These are phyloP conservation scores for Botryobasidium botryosum DNA, from an alignment of 768 basidiomycete genomes.

Conservation along the genomic window DNA sequence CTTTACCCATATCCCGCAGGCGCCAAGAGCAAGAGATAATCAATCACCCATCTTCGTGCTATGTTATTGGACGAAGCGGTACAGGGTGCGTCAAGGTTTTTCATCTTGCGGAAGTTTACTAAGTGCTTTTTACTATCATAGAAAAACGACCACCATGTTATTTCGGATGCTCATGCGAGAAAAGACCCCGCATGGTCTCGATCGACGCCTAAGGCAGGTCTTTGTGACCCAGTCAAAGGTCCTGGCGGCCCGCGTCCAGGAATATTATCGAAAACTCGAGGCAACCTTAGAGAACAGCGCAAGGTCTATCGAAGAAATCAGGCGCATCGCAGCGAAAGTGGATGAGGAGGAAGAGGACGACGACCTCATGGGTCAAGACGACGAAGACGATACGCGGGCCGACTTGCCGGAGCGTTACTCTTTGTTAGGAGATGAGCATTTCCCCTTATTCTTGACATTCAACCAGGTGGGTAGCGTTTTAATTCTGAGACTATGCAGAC, in stretches of 20 bases:
- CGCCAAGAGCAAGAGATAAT: conserved; percentile 31
- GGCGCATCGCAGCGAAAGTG: too few relatives aligned
- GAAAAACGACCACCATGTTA: conserved; percentile 12
- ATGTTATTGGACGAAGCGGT: conserved; percentile 53
- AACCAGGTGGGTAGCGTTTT: conserved; percentile 6
- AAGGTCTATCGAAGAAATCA: too few relatives aligned
- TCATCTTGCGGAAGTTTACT: too few relatives aligned
- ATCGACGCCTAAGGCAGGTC: background rate
- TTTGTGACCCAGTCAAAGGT: conserved; percentile 16
- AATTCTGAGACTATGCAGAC: background rate
- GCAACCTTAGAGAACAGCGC: too few relatives aligned
- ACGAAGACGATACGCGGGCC: conserved; percentile 3
- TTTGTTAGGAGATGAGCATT: conserved; percentile 8
- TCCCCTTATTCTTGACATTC: conserved; percentile 11
- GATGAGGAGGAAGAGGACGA: conserved; percentile 9
- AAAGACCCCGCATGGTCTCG: background rate
- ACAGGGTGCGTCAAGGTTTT: conserved; percentile 36
- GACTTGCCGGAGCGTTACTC: conserved; percentile 6
- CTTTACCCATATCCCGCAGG: background rate
- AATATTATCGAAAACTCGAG: conserved; percentile 36
- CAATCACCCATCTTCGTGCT: conserved; percentile 43
- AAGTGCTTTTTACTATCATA: background rate
- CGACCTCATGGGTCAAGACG: conserved; percentile 5
- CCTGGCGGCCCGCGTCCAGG: conserved; percentile 52
- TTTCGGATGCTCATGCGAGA: conserved; percentile 7